A percentile compares a stretch with the other conserved stretches of the same genome.
Conservation (phyloP, 2,329 filamentous ascomycete genomes). For the Teratosphaeriaceae sp. region DNA sequence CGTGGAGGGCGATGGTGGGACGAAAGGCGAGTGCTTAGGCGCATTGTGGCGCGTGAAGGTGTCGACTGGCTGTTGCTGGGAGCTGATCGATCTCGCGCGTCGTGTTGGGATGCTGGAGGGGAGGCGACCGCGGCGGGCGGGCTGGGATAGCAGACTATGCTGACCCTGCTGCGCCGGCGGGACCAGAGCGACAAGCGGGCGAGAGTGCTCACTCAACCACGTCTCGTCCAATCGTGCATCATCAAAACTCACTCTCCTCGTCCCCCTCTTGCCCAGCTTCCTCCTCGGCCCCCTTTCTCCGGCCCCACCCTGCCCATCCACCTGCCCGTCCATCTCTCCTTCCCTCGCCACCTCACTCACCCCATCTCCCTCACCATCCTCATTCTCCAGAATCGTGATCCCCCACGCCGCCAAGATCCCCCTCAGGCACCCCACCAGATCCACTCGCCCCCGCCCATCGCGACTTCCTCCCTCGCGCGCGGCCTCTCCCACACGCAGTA, state of each 20-base stretch:
- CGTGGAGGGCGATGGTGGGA: constrained; percentile 13
- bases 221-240: constrained; percentile 49
- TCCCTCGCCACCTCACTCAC: constrained; percentile 48
- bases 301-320: constrained; percentile 10
- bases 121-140: constrained; percentile 13
- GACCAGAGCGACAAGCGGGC: background rate
- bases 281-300: constrained; percentile 2
- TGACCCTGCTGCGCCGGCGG: constrained; percentile 2
- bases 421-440: constrained; percentile 22
- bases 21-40: constrained; percentile 13
- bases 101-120: constrained; percentile 3
- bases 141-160: constrained; percentile 13
- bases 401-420: constrained; percentile 20
- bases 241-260: constrained; percentile 50
- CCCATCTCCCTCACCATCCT: constrained; percentile 44
- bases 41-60: constrained; percentile 9
- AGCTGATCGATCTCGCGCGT: constrained; percentile 20
- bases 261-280: constrained; percentile 12
- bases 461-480: constrained; percentile 21
- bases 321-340: background rate
- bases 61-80: constrained; percentile 8
- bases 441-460: constrained; percentile 11
- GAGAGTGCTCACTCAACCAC: constrained; percentile 31
- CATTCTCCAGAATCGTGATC: constrained; percentile 19
- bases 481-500: constrained; percentile 67